These are phyloP conservation scores for Cyclostephanos invisitatus DNA, from an alignment of 108 stramenopile species.

Conservation along the genomic window DNA sequence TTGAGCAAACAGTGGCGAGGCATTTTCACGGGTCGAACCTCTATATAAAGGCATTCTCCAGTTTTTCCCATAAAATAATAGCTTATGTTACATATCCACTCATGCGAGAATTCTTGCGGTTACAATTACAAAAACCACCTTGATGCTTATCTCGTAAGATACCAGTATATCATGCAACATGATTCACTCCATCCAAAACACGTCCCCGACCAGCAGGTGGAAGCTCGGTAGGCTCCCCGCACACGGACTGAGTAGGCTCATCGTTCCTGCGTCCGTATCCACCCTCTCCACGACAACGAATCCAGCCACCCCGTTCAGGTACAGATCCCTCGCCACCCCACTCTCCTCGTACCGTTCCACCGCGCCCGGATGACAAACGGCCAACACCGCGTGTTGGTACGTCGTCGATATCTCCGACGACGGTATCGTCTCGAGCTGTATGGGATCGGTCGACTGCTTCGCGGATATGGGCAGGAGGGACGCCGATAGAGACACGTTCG, in stretches of 20 bases:
- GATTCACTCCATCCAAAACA: constrained; percentile 83
- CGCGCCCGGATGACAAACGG: constrained; percentile 85
- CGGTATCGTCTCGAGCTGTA: constrained; percentile 57
- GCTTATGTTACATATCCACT: too few species aligned
- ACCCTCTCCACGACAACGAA: constrained; percentile 84
- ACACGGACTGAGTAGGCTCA: constrained; percentile 80
- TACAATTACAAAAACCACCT: too few species aligned
- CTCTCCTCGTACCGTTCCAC: constrained; percentile 62
- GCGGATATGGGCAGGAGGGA: constrained; percentile 80
- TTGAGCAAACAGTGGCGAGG: too few species aligned
- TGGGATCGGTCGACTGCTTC: constrained; percentile 81
- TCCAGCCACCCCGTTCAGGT: constrained; percentile 74
- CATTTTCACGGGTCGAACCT: too few species aligned
- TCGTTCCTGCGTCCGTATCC: constrained; percentile 60
- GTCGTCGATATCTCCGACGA: constrained; percentile 48
- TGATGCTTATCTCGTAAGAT: too few species aligned
- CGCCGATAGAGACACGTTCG: constrained; percentile 69
- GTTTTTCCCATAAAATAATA: too few species aligned
- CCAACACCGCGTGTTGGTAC: constrained; percentile 66
- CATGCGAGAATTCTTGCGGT: too few species aligned
- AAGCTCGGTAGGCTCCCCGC: constrained; percentile 75
- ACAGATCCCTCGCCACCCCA: constrained; percentile 70
- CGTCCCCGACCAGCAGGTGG: constrained; percentile 71
- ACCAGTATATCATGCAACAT: background rate
- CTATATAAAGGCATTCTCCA: too few species aligned